Conservation (phyloP, 176 grass and related monocot species). For the Hordeum marinum region DNA sequence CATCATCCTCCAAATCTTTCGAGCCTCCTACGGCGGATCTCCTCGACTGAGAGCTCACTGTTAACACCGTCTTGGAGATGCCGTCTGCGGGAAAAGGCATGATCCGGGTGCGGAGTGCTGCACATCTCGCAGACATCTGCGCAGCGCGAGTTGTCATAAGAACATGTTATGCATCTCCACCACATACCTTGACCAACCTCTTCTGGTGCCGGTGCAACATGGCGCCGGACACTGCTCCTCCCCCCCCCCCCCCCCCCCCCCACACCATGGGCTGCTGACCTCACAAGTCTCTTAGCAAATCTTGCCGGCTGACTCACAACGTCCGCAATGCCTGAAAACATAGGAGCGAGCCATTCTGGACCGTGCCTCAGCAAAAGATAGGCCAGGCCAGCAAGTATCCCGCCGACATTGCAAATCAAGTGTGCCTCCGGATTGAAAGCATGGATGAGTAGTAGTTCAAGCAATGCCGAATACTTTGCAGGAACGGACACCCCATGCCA, state of each 20-base stretch:
- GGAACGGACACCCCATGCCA: conserved; percentile 65
- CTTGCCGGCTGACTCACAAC: conserved; percentile 54
- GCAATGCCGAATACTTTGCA: conserved; percentile 71
- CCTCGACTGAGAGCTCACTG: conserved; percentile 38
- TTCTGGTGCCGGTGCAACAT: not conserved
- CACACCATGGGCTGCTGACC: not conserved
- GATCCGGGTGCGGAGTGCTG: conserved; percentile 31
- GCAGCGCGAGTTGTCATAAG: conserved; percentile 50
- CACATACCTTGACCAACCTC: conserved; percentile 20
- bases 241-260: too few species aligned
- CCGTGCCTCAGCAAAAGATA: conserved; percentile 58
- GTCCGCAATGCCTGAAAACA: conserved; percentile 41
- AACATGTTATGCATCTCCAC: conserved; percentile 89
- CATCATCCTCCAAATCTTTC: conserved; percentile 59
- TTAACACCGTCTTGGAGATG: not conserved
- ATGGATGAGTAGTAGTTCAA: conserved; percentile 79
- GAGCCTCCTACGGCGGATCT: conserved; percentile 67
- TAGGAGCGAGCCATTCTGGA: conserved; percentile 26
- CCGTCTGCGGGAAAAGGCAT: conserved; percentile 21
- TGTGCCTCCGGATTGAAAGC: conserved; percentile 63
- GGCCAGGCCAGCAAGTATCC: conserved; percentile 77
- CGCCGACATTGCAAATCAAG: conserved; percentile 67
- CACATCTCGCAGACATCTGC: conserved; percentile 82
- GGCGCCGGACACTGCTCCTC: conserved; percentile 31
- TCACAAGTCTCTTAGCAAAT: conserved; percentile 36